These are phyloP conservation scores for Fraxinus sp. DNA, from an alignment of 305 asterid species.

Conservation along the genomic window DNA sequence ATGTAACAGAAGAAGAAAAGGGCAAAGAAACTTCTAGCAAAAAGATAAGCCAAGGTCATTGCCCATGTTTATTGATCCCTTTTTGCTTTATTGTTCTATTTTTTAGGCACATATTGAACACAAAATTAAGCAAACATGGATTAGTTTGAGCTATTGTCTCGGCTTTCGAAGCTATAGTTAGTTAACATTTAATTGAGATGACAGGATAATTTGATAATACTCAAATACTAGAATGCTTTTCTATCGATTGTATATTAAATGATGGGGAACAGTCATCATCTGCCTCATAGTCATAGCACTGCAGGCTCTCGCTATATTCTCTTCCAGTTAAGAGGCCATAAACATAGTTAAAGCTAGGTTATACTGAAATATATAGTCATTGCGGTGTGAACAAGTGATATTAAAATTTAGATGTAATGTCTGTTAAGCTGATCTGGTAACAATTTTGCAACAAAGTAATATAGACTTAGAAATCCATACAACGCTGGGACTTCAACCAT, in stretches of 20 bases:
- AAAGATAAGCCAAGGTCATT: constrained; percentile 73
- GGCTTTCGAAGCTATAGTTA: not conserved
- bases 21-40: constrained; percentile 59
- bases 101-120: not conserved
- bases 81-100: not conserved
- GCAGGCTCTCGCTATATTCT: not conserved
- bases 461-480: not conserved
- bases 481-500: not conserved
- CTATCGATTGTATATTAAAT: not conserved
- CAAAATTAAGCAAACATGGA: not conserved
- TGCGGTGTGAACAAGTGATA: not conserved
- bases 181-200: not conserved
- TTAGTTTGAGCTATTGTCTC: not conserved
- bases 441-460: not conserved
- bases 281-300: not conserved
- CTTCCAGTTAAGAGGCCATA: not conserved
- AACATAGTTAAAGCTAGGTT: not conserved
- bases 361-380: not conserved
- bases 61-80: not conserved
- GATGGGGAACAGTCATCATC: not conserved
- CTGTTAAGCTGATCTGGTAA: not conserved
- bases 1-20: constrained; percentile 73
- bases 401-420: not conserved
- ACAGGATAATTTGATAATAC: not conserved
- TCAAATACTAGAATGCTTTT: not conserved